Base-by-base conservation (phyloP, 345 rosid species). In the Isatis tinctoria region DNA sequence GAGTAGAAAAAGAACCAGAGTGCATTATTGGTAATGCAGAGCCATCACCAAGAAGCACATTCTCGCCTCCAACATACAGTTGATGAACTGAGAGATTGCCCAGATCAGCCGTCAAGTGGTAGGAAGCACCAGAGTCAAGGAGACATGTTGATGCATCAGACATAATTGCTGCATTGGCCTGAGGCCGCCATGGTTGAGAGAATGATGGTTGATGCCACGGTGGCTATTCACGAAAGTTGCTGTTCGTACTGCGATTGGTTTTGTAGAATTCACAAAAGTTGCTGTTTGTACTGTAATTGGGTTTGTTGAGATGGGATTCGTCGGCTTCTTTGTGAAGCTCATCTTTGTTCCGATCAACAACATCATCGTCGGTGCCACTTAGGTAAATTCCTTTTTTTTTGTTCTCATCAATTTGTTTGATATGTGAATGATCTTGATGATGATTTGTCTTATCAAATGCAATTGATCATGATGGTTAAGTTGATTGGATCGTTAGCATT, bases 231-330 rank as follows among this genome's bases (percentile, higher is more conserved):
- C n/a, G n/a, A n/a, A n/a, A n/a, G n/a, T n/a, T n/a, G n/a, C n/a
- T n/a, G n/a, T n/a, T n/a, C n/a, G n/a, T n/a, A n/a, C n/a, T n/a
- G n/a, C n/a, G n/a, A n/a, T n/a, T n/a, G n/a, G n/a, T n/a, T n/a
- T 26, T 69, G 70, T 64, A 86, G 96, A 89, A 73, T 89, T 89
- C 78, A 84, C 89, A 26, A 89, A 89, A 84, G 89, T 89, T 1
- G 96, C 92, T 11, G 84, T 86, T 59, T 92, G 96, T 75, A 89
- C 92, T 0, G 96, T 92, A 27, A 83, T 89, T 64, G 96, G 96
- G 10, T 89, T 89, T 67, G 90, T 87, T 18, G 92, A 85, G n/a
- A 87, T 89, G 96, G 96, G 96, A 65, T 87, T 89, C 70, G 96
- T 87, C 1, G 96, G 92, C 0, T 89, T 87, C 79, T 86, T 89